Conservation (phyloP, 306 rosid species). For the Crotalaria pallida region DNA sequence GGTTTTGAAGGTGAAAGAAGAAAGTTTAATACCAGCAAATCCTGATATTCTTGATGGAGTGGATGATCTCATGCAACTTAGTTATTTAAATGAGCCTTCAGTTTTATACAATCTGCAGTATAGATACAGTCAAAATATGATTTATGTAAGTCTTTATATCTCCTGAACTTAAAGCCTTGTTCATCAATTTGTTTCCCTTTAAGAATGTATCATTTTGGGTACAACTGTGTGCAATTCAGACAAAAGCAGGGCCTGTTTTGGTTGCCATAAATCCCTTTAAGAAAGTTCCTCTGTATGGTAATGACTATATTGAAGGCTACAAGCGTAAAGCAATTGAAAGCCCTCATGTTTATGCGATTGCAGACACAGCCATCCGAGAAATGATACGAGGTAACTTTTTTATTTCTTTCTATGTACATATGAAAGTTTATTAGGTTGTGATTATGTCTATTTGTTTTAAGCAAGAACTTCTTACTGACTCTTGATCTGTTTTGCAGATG, state of each 20-base stretch:
- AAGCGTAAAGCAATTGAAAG: neutral
- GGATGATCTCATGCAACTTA: neutral
- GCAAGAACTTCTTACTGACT: neutral
- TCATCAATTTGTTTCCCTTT: neutral
- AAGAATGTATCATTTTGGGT: too few relatives aligned
- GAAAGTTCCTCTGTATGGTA: neutral
- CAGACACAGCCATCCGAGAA: neutral
- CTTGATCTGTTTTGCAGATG: neutral
- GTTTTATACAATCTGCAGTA: neutral
- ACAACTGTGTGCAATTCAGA: neutral
- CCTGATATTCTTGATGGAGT: neutral
- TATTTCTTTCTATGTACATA: neutral
- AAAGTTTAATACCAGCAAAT: neutral
- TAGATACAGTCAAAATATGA: neutral
- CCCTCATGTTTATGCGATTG: neutral
- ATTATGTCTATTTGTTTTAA: neutral
- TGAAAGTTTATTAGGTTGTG: neutral
- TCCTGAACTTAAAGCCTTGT: neutral
- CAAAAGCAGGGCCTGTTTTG: neutral
- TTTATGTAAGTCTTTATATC: neutral
- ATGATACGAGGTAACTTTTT: neutral
- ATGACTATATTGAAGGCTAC: neutral
- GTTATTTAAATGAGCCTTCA: neutral
- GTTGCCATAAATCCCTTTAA: neutral
- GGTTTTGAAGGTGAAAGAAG: neutral